Evolutionary conservation across 768 basidiomycete genomes (phyloP), one percentile per base, ranked within the genome.

Genomic region (Tremella fuciformis): DNA sequence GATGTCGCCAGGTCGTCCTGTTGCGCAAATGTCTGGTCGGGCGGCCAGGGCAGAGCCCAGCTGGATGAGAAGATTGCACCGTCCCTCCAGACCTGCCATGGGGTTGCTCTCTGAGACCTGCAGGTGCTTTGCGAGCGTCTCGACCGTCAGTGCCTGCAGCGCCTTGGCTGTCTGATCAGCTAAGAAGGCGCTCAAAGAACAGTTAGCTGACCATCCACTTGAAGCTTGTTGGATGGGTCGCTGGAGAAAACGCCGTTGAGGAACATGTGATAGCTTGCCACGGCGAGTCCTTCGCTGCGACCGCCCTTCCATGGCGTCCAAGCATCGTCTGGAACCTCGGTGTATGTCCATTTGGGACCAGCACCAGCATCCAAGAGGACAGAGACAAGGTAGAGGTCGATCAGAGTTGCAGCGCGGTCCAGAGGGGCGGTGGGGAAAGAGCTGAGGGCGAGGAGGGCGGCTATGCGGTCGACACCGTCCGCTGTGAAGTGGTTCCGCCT

Each of bases 321-420:
- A 2, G 62, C 64, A n/a, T 48, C 19, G 9, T 46, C 39, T 19
- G 63, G 50, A 6, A 19, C 74, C 57, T 93, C 91, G 7, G 78
- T 80, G 76, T 87, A 98, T 11, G 76, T 77, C 93, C 93, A 98
- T 1, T 78, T 69, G 56, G 83, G 86, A 0, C 93, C 94, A 0
- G 93, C 94, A 1, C 93, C 93, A 0, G 93, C 94, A 67, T 98
- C 94, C 37, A 99, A 84, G 13, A 98, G 82, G 8, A 98, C 94
- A 11, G 91, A 91, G 21, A 87, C 79, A 54, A 86, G 78, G 79
- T 92, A 93, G 40, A 96, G 83, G 78, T 98, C 94, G 73, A 98
- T 81, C 34, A 91, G 80, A 1, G 91, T 83, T 58, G 85, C 84
- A 52, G 85, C 82, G 42, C 83, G 82, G 68, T 92, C 78, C 37